These are phyloP conservation scores for Actinomucor elegans DNA, from an alignment of 371 early-diverging fungal genomes.

Conservation along the genomic window DNA sequence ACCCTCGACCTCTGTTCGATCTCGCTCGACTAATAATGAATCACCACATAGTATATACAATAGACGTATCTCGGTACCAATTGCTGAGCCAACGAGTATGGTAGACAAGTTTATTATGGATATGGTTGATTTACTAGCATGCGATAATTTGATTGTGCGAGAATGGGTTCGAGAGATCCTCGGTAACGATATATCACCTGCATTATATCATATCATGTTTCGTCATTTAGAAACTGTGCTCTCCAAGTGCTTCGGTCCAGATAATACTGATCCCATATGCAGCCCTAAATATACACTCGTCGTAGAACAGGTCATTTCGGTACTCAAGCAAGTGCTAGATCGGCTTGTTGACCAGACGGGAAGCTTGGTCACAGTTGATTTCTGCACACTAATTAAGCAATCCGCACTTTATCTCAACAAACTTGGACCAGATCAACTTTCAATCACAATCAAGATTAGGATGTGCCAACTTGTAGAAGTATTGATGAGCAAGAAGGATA, in stretches of 20 bases:
- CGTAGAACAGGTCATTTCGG: conserved; percentile 82
- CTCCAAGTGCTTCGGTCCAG: conserved; percentile 67
- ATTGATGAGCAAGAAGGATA: conserved; percentile 72
- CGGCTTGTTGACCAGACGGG: conserved; percentile 64
- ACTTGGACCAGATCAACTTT: conserved; percentile 51
- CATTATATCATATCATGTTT: conserved; percentile 76
- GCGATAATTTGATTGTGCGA: conserved; percentile 78
- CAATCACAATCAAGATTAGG: conserved; percentile 74
- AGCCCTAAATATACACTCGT: conserved; percentile 79
- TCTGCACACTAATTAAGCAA: conserved; percentile 70
- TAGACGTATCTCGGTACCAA: conserved; percentile 12
- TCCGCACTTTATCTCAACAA: conserved; percentile 79
- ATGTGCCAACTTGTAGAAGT: conserved; percentile 82
- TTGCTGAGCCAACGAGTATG: conserved; percentile 42
- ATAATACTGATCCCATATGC: conserved; percentile 62
- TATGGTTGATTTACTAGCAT: conserved; percentile 78
- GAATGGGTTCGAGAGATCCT: conserved; percentile 85
- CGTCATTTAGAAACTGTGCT: conserved; percentile 68
- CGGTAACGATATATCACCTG: conserved; percentile 78
- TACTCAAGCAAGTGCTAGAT: conserved; percentile 78
- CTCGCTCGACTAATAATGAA: neutral
- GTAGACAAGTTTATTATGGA: conserved; percentile 80
- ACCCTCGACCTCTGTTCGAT: neutral
- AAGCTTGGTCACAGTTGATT: conserved; percentile 70
- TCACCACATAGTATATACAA: neutral